These are phyloP conservation scores for Magnolia sinica DNA, from an alignment of 164 flowering plant species.

Conservation along the genomic window DNA sequence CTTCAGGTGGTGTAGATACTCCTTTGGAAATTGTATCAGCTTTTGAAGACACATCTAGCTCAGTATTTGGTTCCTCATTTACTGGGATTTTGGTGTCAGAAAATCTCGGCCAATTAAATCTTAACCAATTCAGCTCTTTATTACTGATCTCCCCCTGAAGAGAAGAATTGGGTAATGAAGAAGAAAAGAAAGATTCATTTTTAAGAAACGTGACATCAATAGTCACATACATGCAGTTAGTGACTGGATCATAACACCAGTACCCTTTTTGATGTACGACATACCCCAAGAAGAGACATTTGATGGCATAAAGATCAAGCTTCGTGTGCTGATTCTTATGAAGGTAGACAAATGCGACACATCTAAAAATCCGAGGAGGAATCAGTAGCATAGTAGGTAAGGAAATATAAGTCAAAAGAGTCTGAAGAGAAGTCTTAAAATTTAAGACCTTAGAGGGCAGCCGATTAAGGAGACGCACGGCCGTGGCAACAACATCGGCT, in stretches of 20 bases:
- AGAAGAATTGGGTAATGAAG: neutral
- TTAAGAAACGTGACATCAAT: neutral
- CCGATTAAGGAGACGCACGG: too few relatives aligned
- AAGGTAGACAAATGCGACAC: too few relatives aligned
- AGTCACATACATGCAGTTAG: neutral
- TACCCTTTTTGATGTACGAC: neutral
- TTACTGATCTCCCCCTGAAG: neutral
- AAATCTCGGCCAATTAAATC: neutral
- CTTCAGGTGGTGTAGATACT: neutral
- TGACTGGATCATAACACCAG: neutral
- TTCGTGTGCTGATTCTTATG: too few relatives aligned
- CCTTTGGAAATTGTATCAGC: neutral
- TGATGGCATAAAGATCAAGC: too few relatives aligned
- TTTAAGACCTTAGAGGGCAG: too few relatives aligned
- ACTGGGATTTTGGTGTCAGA: neutral
- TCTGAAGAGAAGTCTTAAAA: too few relatives aligned
- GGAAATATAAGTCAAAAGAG: too few relatives aligned
- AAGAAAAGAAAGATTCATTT: neutral
- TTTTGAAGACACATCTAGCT: neutral
- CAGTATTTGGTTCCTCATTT: neutral
- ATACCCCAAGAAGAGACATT: too few relatives aligned
- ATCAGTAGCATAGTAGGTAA: too few relatives aligned
- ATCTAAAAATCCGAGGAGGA: too few relatives aligned
- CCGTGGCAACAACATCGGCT: too few relatives aligned
- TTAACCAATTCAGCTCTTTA: neutral